Conservation (phyloP, 1,284 basidiomycete genomes). For the Macrocystidia cucumis region DNA sequence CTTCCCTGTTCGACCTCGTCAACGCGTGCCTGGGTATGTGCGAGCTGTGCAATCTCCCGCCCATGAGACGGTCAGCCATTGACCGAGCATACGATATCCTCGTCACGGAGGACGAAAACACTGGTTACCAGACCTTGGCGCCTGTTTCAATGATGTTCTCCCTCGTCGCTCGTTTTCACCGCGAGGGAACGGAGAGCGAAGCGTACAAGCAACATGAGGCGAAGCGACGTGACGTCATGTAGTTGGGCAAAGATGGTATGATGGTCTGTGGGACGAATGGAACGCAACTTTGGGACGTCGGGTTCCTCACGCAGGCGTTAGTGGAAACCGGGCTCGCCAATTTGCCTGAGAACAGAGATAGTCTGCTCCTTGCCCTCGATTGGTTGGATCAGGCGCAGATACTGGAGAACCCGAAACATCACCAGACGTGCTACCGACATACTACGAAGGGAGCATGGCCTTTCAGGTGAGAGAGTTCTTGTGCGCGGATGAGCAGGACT, state of each 20-base stretch:
- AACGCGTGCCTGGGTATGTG: constrained; percentile 64
- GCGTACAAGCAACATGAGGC: constrained; percentile 71
- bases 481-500: no score
- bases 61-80: constrained; percentile 58
- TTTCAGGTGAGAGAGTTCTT: constrained; percentile 32
- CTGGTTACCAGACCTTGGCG: constrained; percentile 83
- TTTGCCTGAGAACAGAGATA: constrained; percentile 66
- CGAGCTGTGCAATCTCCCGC: constrained; percentile 61
- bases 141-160: constrained; percentile 97
- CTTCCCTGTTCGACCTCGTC: constrained; percentile 62
- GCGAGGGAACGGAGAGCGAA: constrained; percentile 66
- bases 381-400: constrained; percentile 96
- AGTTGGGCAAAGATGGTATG: constrained; percentile 86
- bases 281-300: constrained; percentile 92
- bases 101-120: constrained; percentile 89
- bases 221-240: constrained; percentile 88
- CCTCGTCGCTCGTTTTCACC: constrained; percentile 64
- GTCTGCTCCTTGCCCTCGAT: constrained; percentile 60
- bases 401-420: constrained; percentile 76
- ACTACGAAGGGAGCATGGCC: constrained; percentile 92
- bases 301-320: constrained; percentile 89
- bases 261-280: constrained; percentile 97
- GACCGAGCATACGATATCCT: constrained; percentile 74
- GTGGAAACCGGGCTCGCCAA: constrained; percentile 84
- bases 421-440: constrained; percentile 72